Conservation (phyloP, 371 early-diverging fungal species). For the Mucor saturninus region DNA sequence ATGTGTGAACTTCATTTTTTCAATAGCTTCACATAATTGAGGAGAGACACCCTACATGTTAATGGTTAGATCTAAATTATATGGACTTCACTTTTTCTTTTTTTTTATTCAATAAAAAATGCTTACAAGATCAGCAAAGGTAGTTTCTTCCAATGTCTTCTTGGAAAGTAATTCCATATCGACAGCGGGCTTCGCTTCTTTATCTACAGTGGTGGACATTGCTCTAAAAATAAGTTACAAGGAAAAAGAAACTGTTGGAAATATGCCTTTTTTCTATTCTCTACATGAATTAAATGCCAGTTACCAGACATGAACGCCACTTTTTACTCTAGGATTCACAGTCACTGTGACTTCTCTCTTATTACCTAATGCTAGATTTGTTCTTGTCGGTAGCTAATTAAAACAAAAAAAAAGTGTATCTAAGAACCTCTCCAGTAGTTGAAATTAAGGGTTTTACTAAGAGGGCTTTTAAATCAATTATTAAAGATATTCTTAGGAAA, state of each 20-base stretch:
- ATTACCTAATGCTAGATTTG: too few relatives aligned
- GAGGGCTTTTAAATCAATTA: too few relatives aligned
- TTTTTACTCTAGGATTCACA: background rate
- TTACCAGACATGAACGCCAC: background rate
- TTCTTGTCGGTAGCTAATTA: too few relatives aligned
- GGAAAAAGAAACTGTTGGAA: background rate
- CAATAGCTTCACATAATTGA: slow-evolving; percentile 88
- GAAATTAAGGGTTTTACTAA: too few relatives aligned
- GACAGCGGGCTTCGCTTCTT: slow-evolving; percentile 22
- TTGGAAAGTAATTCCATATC: slow-evolving; percentile 31
- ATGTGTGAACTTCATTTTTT: slow-evolving; percentile 82
- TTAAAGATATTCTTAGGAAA: too few relatives aligned
- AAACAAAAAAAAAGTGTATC: too few relatives aligned
- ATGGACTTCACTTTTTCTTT: too few relatives aligned
- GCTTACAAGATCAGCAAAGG: slow-evolving; percentile 40
- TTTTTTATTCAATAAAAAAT: too few relatives aligned
- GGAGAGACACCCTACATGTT: slow-evolving; percentile 74
- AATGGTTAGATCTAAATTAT: background rate
- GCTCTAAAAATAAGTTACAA: background rate
- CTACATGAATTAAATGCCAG: background rate
- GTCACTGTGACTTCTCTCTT: background rate
- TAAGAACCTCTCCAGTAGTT: too few relatives aligned
- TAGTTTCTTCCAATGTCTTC: slow-evolving; percentile 30
- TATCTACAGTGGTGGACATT: slow-evolving; percentile 13
- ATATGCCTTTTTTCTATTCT: slow-evolving; percentile 1